Evolutionary conservation across 441 rosid species (phyloP).

Genomic region (Adansonia rubrostipa): DNA sequence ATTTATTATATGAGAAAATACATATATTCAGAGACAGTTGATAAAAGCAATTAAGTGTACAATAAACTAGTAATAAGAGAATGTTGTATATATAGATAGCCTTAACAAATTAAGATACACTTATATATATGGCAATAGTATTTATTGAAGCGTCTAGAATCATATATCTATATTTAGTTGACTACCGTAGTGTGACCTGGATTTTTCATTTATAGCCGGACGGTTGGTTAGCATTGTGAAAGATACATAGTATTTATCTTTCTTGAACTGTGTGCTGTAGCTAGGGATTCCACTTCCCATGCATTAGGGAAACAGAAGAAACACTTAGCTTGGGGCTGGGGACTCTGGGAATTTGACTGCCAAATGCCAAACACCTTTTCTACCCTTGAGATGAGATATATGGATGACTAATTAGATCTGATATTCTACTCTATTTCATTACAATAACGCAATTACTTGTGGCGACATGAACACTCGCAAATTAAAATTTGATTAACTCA

Average conservation of each 20-base stretch:
- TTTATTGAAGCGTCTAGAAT: neutral
- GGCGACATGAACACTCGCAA: neutral
- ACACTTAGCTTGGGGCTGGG: neutral
- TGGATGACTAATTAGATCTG: neutral
- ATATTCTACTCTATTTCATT: neutral
- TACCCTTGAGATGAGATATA: neutral
- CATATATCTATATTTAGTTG: neutral
- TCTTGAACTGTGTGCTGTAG: neutral
- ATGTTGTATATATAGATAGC: neutral
- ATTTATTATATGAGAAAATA: neutral
- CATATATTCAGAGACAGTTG: neutral
- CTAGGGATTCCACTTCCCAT: neutral
- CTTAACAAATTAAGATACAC: neutral
- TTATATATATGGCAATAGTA: neutral
- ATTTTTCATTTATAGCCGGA: neutral
- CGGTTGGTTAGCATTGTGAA: neutral
- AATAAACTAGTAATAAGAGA: neutral
- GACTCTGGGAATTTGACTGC: neutral
- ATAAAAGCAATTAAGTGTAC: neutral
- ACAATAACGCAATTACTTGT: neutral
- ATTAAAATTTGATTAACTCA: neutral
- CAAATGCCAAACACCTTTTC: neutral
- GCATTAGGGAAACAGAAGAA: neutral
- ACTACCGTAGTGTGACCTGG: neutral
- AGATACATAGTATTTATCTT: too few relatives aligned